phyloP scores from a whole-genome alignment of 1,284 basidiomycete genomes.

The Sporisorium scitamineum region DNA sequence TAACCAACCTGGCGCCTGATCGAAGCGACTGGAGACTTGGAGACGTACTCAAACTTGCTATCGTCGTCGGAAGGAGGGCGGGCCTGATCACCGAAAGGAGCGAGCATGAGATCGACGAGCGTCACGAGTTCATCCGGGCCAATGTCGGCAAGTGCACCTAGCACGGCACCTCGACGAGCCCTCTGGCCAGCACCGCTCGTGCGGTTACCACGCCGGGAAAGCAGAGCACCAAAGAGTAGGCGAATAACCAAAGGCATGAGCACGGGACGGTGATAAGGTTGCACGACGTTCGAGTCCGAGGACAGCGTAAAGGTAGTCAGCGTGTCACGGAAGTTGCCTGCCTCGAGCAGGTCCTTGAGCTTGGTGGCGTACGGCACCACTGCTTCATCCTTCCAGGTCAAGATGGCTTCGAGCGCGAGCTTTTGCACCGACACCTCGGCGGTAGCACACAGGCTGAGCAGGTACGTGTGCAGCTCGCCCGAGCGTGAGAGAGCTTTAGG shows the following conservation, averaged over 20 bases:
- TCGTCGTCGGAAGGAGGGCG: slow-evolving; percentile 19
- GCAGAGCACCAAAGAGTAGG: slow-evolving; percentile 88
- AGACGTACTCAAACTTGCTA: slow-evolving; percentile 48
- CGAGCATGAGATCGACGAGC: slow-evolving; percentile 91
- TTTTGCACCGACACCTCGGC: slow-evolving; percentile 85
- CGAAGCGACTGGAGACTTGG: slow-evolving; percentile 36
- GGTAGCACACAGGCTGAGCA: slow-evolving; percentile 83
- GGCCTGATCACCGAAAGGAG: slow-evolving; percentile 74
- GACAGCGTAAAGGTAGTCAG: slow-evolving; percentile 76
- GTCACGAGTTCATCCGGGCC: slow-evolving; percentile 80
- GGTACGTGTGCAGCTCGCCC: slow-evolving; percentile 77
- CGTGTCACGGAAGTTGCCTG: slow-evolving; percentile 88
- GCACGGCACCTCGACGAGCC: slow-evolving; percentile 78
- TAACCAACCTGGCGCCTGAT: slow-evolving; percentile 58
- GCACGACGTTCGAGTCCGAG: slow-evolving; percentile 72
- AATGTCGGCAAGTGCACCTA: slow-evolving; percentile 80
- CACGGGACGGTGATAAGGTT: slow-evolving; percentile 76
- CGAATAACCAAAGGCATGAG: slow-evolving; percentile 82
- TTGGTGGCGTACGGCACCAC: slow-evolving; percentile 78
- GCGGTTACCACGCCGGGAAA: slow-evolving; percentile 80
- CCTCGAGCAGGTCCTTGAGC: slow-evolving; percentile 81
- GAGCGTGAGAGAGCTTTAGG: slow-evolving; percentile 85
- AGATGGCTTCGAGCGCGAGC: slow-evolving; percentile 81
- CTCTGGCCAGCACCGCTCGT: slow-evolving; percentile 74
- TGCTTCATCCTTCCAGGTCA: slow-evolving; percentile 83